Evolutionary conservation across 345 rosid species (phyloP).

Genomic region (Murraya koenigii): DNA sequence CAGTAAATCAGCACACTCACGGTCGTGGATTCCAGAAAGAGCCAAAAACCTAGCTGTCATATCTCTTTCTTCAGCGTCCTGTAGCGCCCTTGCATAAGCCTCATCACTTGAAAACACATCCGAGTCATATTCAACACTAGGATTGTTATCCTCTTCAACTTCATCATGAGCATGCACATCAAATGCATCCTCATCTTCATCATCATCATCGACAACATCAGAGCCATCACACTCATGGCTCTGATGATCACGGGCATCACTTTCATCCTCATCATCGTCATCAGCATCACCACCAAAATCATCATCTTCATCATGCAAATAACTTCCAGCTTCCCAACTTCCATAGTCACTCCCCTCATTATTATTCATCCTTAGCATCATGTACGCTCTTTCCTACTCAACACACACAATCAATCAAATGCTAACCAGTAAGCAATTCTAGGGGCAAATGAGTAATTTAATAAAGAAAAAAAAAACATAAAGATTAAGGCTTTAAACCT

Average conservation of each 20-base stretch:
- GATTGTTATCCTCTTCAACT: constrained; percentile 28
- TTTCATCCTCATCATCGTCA: constrained; percentile 46
- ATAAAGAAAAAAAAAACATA: background rate
- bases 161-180: constrained; percentile 56
- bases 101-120: constrained; percentile 72
- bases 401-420: background rate
- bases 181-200: constrained; percentile 54
- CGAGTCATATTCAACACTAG: constrained; percentile 44
- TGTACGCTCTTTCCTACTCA: constrained; percentile 77
- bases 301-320: constrained; percentile 57
- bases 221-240: constrained; percentile 29
- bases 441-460: background rate
- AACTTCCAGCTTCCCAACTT: constrained; percentile 82
- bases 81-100: constrained; percentile 89
- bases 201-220: constrained; percentile 35
- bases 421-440: background rate
- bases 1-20: constrained; percentile 34
- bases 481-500: constrained; percentile 36
- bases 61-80: constrained; percentile 89
- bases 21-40: constrained; percentile 59
- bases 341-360: constrained; percentile 71
- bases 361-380: constrained; percentile 76
- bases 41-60: constrained; percentile 80
- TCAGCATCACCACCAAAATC: constrained; percentile 59
- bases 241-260: constrained; percentile 32